Base-by-base conservation (phyloP, 2,329 filamentous ascomycete genomes). In the Chlorencoelia australis region DNA sequence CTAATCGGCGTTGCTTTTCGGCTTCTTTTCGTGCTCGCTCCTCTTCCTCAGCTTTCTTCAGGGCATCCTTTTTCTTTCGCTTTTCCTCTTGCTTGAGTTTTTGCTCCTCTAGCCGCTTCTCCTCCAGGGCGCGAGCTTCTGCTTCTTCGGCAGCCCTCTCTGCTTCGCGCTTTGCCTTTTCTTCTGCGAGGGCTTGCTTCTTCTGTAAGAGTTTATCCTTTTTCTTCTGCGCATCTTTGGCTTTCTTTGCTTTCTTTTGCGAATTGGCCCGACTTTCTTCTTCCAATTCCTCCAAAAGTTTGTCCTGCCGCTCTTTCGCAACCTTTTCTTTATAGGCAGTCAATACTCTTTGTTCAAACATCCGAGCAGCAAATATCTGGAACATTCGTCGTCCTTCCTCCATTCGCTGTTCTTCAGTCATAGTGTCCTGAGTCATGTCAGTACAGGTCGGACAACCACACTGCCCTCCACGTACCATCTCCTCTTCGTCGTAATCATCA, bases 381-480 rank as follows among this genome's bases (percentile, higher is more conserved):
- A 98, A 98, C 91, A 98, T 98, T 50, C 89, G 75, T 39, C 91
- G 78, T 43, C 91, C 91, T 67, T 98, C 91, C 59, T 96, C 88
- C 91, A 98, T 96, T 43, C 91, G 83, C 67, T 96, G 88, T 64
- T 94, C 86, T 66, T 96, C 89, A 34, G 87, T 95, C 85, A 96
- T 91, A 47, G 82, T 78, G 58, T 94, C 88, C 89, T 96, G 63
- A 42, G 44, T 41, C 30, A 47, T 42, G 52, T 62, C 55, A 67
- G 65, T 55, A 43, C 57, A 39, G 37, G 24, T 21, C 35, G 19
- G 11, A 33, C 37, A 44, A 21, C 47, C 42, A 45, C 33, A 45
- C 22, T 33, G 39, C 41, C 37, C 33, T 44, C 56, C 40, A 59
- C 47, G 56, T 69, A 73, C 51, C 50, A 73, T 79, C 62, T 89